Conservation (phyloP, 2,329 filamentous ascomycete genomes). For the Colletotrichum simmondsii region DNA sequence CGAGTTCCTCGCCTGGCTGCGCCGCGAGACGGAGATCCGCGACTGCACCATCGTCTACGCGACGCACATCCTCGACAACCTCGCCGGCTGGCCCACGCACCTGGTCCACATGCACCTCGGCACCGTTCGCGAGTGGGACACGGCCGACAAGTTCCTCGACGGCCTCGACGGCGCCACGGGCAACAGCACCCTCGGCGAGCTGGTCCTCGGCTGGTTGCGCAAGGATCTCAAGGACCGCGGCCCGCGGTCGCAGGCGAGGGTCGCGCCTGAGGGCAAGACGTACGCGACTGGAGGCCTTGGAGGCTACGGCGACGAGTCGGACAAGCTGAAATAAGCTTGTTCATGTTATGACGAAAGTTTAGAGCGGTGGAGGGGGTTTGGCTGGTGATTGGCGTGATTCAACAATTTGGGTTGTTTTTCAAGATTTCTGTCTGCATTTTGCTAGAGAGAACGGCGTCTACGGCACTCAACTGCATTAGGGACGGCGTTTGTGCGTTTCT, state of each 20-base stretch:
- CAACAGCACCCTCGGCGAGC: conserved; percentile 86
- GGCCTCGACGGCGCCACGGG: conserved; percentile 62
- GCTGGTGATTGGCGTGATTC: not conserved
- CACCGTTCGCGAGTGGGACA: conserved; percentile 86
- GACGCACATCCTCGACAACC: conserved; percentile 95
- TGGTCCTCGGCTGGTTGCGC: conserved; percentile 89
- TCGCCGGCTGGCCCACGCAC: conserved; percentile 95
- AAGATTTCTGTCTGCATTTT: not conserved
- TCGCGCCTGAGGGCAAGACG: conserved; percentile 71
- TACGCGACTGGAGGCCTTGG: conserved; percentile 65
- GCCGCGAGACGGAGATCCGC: conserved; percentile 83
- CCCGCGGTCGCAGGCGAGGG: conserved; percentile 71
- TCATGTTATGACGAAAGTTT: not conserved
- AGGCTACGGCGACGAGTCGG: conserved; percentile 68
- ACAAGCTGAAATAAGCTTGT: conserved; percentile 37
- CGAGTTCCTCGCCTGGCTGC: conserved; percentile 88
- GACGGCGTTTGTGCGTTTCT: conserved; percentile 13
- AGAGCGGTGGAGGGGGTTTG: not conserved
- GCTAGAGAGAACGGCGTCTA: not conserved
- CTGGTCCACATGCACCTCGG: conserved; percentile 96
- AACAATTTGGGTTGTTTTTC: conserved; percentile 3
- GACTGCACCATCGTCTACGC: conserved; percentile 96
- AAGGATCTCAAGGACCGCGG: conserved; percentile 83
- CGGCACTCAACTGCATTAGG: conserved; percentile 34
- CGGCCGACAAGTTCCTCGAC: conserved; percentile 75